Evolutionary conservation across 2,329 filamentous ascomycete genomes (phyloP).

Genomic region (Dendryphion nanum): DNA sequence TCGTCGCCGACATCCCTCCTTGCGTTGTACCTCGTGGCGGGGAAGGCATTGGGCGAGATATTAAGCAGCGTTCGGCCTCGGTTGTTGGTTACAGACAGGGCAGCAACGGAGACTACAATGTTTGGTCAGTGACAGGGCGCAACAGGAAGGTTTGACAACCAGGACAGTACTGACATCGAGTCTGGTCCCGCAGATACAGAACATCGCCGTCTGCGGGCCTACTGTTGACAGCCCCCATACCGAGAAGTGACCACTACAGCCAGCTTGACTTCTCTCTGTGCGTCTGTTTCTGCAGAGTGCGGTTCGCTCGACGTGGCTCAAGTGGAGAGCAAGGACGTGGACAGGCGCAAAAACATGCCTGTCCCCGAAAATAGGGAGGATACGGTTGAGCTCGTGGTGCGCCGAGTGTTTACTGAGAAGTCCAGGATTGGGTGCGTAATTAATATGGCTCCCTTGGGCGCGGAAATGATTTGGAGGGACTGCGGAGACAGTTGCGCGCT

Average conservation of each 20-base stretch:
- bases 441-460: conserved; percentile 30
- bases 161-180: conserved; percentile 63
- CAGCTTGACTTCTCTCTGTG: too few relatives aligned
- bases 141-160: neutral
- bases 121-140: conserved; percentile 17
- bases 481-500: conserved; percentile 17
- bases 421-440: conserved; percentile 16
- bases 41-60: conserved; percentile 82
- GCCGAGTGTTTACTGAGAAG: neutral
- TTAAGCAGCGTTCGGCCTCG: conserved; percentile 74
- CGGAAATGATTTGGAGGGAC: conserved; percentile 20
- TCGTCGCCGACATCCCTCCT: conserved; percentile 72
- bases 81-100: conserved; percentile 76
- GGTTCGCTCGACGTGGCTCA: conserved; percentile 12
- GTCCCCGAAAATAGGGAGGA: conserved; percentile 16
- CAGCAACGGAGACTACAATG: conserved; percentile 78
- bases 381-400: conserved; percentile 8
- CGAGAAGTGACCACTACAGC: conserved; percentile 16
- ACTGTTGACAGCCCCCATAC: conserved; percentile 91
- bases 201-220: conserved; percentile 73
- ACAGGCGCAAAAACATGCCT: conserved; percentile 31
- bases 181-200: conserved; percentile 88
- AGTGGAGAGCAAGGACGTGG: conserved; percentile 20
- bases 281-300: too few relatives aligned
- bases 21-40: conserved; percentile 73